These are phyloP conservation scores for Raddia guianensis DNA, from an alignment of 176 grass and related monocot species.

Conservation along the genomic window DNA sequence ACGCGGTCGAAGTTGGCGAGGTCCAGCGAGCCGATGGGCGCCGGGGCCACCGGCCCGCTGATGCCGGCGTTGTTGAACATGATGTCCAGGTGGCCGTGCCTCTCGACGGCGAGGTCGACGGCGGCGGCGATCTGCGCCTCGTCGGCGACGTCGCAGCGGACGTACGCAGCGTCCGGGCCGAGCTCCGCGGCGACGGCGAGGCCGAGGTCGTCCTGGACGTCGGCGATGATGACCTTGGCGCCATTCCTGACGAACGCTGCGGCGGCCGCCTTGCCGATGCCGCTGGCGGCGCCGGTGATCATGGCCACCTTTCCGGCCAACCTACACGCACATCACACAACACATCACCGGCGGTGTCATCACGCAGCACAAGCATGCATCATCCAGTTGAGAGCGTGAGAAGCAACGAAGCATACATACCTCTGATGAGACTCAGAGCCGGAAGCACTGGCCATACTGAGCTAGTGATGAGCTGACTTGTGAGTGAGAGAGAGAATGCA, in stretches of 20 bases:
- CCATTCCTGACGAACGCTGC: constrained; percentile 34
- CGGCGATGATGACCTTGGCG: constrained; percentile 47
- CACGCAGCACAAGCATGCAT: too few species aligned
- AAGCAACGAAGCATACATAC: too few species aligned
- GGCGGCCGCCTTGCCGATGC: constrained; percentile 48
- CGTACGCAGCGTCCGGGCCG: not conserved
- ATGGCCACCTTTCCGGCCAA: constrained; percentile 25
- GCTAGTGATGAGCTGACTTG: too few species aligned
- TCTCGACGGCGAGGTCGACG: constrained; percentile 26
- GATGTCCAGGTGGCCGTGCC: constrained; percentile 40
- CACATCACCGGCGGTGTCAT: too few species aligned
- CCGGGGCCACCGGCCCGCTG: too few species aligned
- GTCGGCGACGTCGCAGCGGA: constrained; percentile 49
- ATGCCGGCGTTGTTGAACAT: not conserved
- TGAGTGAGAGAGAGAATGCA: too few species aligned
- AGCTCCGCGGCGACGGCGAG: constrained; percentile 36
- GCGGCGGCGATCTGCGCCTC: constrained; percentile 43
- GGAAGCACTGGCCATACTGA: too few species aligned
- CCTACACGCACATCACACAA: too few species aligned
- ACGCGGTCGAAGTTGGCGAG: too few species aligned
- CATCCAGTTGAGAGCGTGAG: too few species aligned
- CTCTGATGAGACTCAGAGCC: too few species aligned
- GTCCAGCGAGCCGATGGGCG: too few species aligned
- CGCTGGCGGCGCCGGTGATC: constrained; percentile 47
- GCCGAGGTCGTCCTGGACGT: constrained; percentile 58